Conservation (phyloP, 2,329 filamentous ascomycete genomes). For the Moelleriella libera region DNA sequence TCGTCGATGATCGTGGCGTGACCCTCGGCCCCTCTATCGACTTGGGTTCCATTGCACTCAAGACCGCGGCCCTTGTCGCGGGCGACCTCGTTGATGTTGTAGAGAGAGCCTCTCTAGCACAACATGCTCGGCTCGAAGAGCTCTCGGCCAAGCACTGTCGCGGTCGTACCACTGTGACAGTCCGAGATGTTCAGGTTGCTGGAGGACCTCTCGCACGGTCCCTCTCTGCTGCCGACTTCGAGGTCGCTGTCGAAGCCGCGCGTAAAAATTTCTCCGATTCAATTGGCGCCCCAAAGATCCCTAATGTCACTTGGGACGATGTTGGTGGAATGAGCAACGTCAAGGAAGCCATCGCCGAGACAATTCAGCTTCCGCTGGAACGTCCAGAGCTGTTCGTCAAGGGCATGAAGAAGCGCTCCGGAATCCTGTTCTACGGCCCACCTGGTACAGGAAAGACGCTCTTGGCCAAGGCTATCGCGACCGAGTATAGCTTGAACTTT, state of each 20-base stretch:
- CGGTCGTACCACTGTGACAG: slow-evolving; percentile 34
- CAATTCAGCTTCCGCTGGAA: slow-evolving; percentile 84
- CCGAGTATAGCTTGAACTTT: slow-evolving; percentile 88
- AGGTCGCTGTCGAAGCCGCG: slow-evolving; percentile 84
- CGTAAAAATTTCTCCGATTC: slow-evolving; percentile 97
- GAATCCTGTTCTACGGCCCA: slow-evolving; percentile 83
- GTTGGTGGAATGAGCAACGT: slow-evolving; percentile 87
- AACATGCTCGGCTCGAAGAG: slow-evolving; percentile 58
- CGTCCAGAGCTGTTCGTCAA: slow-evolving; percentile 89
- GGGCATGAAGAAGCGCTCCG: slow-evolving; percentile 95
- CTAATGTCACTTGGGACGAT: slow-evolving; percentile 92
- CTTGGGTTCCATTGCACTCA: slow-evolving; percentile 71
- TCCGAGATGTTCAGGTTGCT: slow-evolving; percentile 76
- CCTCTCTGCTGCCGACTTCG: slow-evolving; percentile 73
- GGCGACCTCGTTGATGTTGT: slow-evolving; percentile 91
- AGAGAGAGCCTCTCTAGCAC: slow-evolving; percentile 71
- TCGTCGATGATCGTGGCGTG: slow-evolving; percentile 63
- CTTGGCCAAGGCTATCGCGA: slow-evolving; percentile 86
- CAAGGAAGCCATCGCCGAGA: slow-evolving; percentile 94
- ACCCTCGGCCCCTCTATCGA: slow-evolving; percentile 75
- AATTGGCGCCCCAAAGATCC: slow-evolving; percentile 95
- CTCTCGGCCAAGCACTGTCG: slow-evolving; percentile 40
- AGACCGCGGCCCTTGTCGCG: slow-evolving; percentile 89
- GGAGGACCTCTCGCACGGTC: slow-evolving; percentile 69
- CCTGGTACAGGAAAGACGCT: slow-evolving; percentile 86